Evolutionary conservation across 352 stramenopile species (phyloP).

Genomic region (Phytophthora cactorum): DNA sequence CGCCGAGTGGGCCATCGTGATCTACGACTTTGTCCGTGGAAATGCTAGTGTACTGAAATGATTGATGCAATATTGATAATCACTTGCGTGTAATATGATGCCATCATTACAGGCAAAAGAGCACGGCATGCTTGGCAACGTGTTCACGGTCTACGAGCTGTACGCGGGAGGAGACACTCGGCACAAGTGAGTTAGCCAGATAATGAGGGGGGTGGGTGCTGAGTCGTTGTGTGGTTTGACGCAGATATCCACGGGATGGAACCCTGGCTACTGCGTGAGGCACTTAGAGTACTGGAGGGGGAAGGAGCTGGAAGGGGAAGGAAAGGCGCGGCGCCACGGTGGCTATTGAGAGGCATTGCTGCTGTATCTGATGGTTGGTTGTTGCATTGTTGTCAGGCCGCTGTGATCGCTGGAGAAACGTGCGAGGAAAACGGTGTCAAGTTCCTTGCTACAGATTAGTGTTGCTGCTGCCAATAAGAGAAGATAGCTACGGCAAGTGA

Average conservation of each 20-base stretch:
- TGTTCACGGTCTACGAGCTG: slow-evolving; percentile 88
- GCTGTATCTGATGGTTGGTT: slow-evolving; percentile 1
- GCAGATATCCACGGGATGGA: slow-evolving; percentile 84
- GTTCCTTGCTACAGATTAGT: slow-evolving; percentile 76
- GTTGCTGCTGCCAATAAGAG: slow-evolving; percentile 8
- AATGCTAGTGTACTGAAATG: slow-evolving; percentile 24
- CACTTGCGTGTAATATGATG: slow-evolving; percentile 1
- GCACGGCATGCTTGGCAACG: slow-evolving; percentile 79
- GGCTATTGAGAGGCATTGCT: background rate
- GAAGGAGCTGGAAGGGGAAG: slow-evolving; percentile 59
- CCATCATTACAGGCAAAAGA: slow-evolving; percentile 59
- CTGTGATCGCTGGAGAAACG: slow-evolving; percentile 56
- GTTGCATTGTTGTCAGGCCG: slow-evolving; percentile 39
- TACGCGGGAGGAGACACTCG: slow-evolving; percentile 83
- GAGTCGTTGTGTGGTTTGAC: slow-evolving; percentile 5
- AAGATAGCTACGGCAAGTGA: background rate
- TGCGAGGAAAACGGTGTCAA: slow-evolving; percentile 89
- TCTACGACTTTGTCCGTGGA: slow-evolving; percentile 83
- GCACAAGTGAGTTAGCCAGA: slow-evolving; percentile 55
- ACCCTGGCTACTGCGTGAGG: slow-evolving; percentile 81
- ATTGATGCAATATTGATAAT: slow-evolving; percentile 1
- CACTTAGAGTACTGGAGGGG: slow-evolving; percentile 49
- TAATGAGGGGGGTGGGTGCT: background rate
- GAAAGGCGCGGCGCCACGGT: slow-evolving; percentile 51
- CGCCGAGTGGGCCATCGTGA: slow-evolving; percentile 77